A percentile compares a stretch with the other conserved stretches of the same genome.
Evolutionary conservation across 2,329 filamentous ascomycete species (phyloP).

Genomic region (Anthostomella pinea): DNA sequence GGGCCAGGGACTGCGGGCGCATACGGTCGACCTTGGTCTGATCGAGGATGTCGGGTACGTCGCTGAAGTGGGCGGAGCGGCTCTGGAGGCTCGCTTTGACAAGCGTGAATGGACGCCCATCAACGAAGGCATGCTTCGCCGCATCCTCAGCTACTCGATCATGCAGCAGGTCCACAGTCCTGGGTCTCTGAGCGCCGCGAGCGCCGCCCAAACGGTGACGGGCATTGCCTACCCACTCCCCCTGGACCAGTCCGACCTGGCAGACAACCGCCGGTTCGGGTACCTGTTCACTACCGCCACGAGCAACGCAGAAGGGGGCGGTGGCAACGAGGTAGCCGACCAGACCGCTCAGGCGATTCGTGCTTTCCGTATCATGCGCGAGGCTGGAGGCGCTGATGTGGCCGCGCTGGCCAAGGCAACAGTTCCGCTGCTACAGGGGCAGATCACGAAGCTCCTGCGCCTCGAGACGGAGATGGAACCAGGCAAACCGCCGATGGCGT

Average conservation of each 20-base stretch:
- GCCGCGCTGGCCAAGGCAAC: conserved; percentile 13
- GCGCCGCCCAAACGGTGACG: conserved; percentile 20
- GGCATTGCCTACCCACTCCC: conserved; percentile 26
- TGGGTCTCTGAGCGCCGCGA: background rate
- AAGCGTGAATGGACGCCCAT: conserved; percentile 12
- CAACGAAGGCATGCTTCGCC: conserved; percentile 19
- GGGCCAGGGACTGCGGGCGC: conserved; percentile 31
- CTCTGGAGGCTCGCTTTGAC: conserved; percentile 11
- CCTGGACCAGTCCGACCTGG: conserved; percentile 18
- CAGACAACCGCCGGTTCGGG: conserved; percentile 25
- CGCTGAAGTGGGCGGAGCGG: conserved; percentile 18
- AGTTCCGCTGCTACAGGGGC: conserved; percentile 20
- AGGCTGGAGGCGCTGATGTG: conserved; percentile 11
- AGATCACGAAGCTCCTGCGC: conserved; percentile 25
- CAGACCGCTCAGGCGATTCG: conserved; percentile 2
- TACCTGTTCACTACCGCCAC: conserved; percentile 8
- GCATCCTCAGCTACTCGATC: conserved; percentile 19
- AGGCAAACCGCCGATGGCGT: conserved; percentile 23
- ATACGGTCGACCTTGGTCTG: conserved; percentile 37
- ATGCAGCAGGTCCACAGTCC: conserved; percentile 15
- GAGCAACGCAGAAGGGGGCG: background rate
- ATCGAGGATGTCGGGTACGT: conserved; percentile 34
- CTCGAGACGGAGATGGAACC: conserved; percentile 25
- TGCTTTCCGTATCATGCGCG: conserved; percentile 1
- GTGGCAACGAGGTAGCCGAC: background rate